A percentile compares a stretch with the other conserved stretches of the same genome.
Conservation (phyloP, 73 alveolate genomes). For the Stentor coeruleus region DNA sequence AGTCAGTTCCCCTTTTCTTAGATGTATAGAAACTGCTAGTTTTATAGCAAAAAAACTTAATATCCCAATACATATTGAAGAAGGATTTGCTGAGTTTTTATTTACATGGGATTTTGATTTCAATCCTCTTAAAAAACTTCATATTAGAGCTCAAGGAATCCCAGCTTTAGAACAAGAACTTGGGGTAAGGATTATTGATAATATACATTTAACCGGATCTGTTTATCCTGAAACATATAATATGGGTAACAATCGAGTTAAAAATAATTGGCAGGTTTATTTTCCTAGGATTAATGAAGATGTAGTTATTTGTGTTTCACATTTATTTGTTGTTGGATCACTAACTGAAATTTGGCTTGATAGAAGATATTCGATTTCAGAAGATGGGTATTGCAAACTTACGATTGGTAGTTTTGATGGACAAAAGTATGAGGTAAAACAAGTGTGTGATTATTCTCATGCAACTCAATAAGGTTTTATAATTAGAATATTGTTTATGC, state of each 20-base stretch:
- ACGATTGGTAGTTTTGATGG: too few species aligned
- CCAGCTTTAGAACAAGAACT: neutral
- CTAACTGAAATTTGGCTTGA: neutral
- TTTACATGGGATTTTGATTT: neutral
- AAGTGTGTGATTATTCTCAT: too few species aligned
- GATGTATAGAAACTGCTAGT: constrained; percentile 22
- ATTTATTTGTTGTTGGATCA: neutral
- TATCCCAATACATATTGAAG: constrained; percentile 3
- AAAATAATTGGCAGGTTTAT: neutral
- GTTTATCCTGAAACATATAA: neutral
- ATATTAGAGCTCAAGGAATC: neutral
- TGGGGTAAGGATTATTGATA: neutral
- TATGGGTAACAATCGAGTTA: neutral
- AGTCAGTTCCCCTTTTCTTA: neutral
- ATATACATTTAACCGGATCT: neutral
- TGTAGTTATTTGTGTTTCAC: neutral
- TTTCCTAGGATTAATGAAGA: neutral
- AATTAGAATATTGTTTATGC: too few species aligned
- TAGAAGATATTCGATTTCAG: neutral
- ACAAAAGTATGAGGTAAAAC: too few species aligned
- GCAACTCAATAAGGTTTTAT: too few species aligned
- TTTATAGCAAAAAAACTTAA: neutral
- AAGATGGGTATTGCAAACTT: neutral
- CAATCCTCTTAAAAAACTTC: neutral
- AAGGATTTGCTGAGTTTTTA: neutral